These are phyloP conservation scores for Colletotrichum salicis DNA, from an alignment of 2,329 filamentous ascomycete species.

Conservation along the genomic window DNA sequence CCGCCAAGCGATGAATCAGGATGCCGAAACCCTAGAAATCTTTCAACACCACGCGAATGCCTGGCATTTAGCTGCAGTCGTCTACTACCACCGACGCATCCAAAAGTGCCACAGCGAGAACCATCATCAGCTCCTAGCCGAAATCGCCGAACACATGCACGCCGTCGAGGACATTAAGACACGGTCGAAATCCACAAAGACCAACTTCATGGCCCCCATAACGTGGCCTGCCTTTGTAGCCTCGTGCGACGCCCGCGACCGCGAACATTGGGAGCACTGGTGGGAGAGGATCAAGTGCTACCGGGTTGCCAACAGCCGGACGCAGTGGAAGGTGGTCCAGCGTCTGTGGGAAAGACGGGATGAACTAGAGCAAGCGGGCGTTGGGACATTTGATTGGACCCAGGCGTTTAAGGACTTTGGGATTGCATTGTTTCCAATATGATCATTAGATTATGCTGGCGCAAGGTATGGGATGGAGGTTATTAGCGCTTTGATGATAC, in stretches of 20 bases:
- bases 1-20: neutral
- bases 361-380: neutral
- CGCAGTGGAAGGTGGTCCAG: conserved; percentile 15
- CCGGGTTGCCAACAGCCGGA: conserved; percentile 6
- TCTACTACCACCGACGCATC: conserved; percentile 10
- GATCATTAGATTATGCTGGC: neutral
- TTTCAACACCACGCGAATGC: conserved; percentile 13
- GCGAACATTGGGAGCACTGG: conserved; percentile 1
- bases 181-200: neutral
- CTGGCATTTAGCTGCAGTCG: neutral
- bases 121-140: neutral
- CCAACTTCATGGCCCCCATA: conserved; percentile 4
- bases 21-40: neutral
- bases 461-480: neutral
- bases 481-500: neutral
- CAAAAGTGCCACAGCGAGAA: conserved; percentile 8
- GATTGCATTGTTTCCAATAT: neutral
- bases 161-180: conserved; percentile 16
- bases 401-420: conserved; percentile 1
- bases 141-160: conserved; percentile 17
- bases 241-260: conserved; percentile 7
- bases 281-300: conserved; percentile 3
- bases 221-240: conserved; percentile 21
- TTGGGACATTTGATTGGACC: neutral
- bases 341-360: conserved; percentile 2